Conservation (phyloP, 2,329 filamentous ascomycete genomes). For the Pestalotiopsis sp. region DNA sequence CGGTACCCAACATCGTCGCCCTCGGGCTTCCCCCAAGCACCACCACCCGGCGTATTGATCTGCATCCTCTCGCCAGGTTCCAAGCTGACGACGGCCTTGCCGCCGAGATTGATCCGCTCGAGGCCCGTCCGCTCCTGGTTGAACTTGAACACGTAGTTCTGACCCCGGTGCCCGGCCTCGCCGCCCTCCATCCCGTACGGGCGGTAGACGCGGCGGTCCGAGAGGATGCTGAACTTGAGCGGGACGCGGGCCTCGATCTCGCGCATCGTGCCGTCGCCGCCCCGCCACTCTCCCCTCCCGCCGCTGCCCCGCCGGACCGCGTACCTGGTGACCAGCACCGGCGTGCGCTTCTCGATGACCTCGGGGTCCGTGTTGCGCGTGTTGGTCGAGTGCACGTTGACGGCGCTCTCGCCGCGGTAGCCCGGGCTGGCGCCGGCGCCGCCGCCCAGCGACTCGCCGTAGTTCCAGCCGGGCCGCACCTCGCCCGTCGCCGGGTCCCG, state of each 20-base stretch:
- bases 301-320: conserved; percentile 57
- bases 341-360: conserved; percentile 71
- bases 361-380: conserved; percentile 74
- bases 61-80: conserved; percentile 36
- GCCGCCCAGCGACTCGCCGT: conserved; percentile 75
- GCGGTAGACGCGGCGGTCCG: conserved; percentile 68
- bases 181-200: conserved; percentile 75
- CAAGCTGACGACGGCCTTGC: conserved; percentile 33
- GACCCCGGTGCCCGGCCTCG: conserved; percentile 63
- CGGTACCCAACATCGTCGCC: not conserved
- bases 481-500: conserved; percentile 16
- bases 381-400: conserved; percentile 77
- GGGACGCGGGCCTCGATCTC: conserved; percentile 75
- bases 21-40: conserved; percentile 26
- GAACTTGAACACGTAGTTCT: conserved; percentile 49
- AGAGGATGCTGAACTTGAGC: conserved; percentile 70
- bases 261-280: conserved; percentile 68
- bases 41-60: conserved; percentile 38
- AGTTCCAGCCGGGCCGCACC: conserved; percentile 61
- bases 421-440: conserved; percentile 66
- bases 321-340: conserved; percentile 67
- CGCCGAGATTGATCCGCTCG: conserved; percentile 33
- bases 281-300: conserved; percentile 60
- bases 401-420: conserved; percentile 68
- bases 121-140: conserved; percentile 26